Evolutionary conservation across 768 basidiomycete species (phyloP).

Genomic region (Psilocybe sp.): DNA sequence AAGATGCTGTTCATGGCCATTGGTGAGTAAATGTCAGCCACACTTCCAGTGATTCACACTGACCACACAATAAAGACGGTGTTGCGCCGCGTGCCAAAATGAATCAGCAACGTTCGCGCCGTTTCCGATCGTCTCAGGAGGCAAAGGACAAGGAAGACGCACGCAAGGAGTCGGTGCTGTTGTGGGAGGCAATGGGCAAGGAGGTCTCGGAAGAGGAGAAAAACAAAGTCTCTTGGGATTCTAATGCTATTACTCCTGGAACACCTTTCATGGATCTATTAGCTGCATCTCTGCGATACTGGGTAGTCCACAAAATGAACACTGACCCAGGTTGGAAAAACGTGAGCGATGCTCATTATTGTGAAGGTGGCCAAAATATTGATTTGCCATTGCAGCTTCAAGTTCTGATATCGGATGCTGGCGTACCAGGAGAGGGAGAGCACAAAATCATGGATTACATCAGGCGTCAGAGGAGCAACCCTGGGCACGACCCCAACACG

Average conservation of each 20-base stretch:
- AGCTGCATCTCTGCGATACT: conserved; percentile 86
- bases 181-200: conserved; percentile 98
- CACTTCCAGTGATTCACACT: conserved; percentile 88
- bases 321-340: conserved; percentile 95
- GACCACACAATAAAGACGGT: conserved; percentile 57
- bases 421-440: conserved; percentile 97
- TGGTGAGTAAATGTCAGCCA: conserved; percentile 73
- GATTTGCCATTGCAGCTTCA: conserved; percentile 56
- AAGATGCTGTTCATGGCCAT: conserved; percentile 98
- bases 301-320: conserved; percentile 95
- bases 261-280: conserved; percentile 98
- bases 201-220: conserved; percentile 76
- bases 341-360: conserved; percentile 38
- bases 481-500: conserved; percentile 93
- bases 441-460: conserved; percentile 99
- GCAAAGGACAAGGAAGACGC: conserved; percentile 93
- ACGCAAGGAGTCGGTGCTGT: conserved; percentile 71
- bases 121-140: conserved; percentile 93
- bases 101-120: conserved; percentile 98
- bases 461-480: conserved; percentile 81
- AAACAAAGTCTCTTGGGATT: conserved; percentile 89
- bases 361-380: conserved; percentile 1
- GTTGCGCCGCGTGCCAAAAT: conserved; percentile 99
- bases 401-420: conserved; percentile 95
- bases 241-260: conserved; percentile 97